Base-by-base conservation (phyloP, 1,284 basidiomycete species). In the Austroboletus novae-zelandiae region DNA sequence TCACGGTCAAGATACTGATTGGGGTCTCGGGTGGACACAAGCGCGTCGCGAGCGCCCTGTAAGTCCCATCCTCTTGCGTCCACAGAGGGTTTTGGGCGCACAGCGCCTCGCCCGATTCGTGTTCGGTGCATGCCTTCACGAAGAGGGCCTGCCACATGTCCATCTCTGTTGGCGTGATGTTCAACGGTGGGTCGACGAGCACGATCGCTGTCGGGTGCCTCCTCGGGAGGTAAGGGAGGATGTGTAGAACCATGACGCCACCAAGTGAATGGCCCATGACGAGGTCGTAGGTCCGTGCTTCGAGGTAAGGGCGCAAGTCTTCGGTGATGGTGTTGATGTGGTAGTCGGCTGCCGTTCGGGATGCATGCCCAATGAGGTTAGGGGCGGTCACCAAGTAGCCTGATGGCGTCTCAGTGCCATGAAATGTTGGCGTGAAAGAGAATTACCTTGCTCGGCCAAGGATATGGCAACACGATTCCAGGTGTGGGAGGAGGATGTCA, bases 221-320 rank as follows among this genome's bases (percentile, higher is more conserved):
- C 13, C 40, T 2, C 5, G 62, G 23, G 23, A 68, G 54, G 40
- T 52, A 29, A 2, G 48, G 13, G 30, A 61, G 50, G 39, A 66
- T 62, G 9, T 31, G 43, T 13, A 64, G 27, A 23, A 30, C 30
- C 2, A 39, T 40, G 7, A 31, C 10, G 23, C 43, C 59, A 10
- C 62, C 66, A 17, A 64, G 2, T 4, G 62, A 62, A 35, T 66
- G 62, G 13, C 58, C 64, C 1, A 64, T 49, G 45, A 67, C n/a
- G 6, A 64, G 37, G 20, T 56, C 45, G 14, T 58, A 64, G 6
- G 40, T 44, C 15, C 40, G 51, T 4, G 45, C 52, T 3, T 50
- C 40, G 23, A 67, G 34, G n/a, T 65, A 61, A 15, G 61, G 61
- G n/a, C 9, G 34, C 30, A 64, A 58, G 30, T 66, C 65, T 9